Evolutionary conservation across 257 asterid genomes (phyloP), one percentile per base, ranked within the genome.

Genomic region (Gentiana straminea): DNA sequence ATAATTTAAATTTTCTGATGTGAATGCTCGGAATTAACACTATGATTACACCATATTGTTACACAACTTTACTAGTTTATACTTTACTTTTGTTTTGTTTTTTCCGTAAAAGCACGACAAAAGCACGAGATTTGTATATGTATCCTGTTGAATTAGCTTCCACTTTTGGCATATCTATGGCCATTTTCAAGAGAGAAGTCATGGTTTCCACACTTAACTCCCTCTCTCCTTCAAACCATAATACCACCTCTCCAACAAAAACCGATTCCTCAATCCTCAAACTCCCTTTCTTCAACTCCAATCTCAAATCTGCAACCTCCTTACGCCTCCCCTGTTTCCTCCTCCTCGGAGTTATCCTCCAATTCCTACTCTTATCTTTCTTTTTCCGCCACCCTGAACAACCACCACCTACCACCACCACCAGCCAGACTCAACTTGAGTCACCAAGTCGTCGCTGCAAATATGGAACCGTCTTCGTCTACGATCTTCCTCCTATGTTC

Each of bases 401-500:
- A 24, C 24, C 24, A 24, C 3, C 4, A 59, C 13, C 36, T 6
- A 6, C 24, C 52, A 1, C 48, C 48, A 4, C 11, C 54, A 4
- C 48, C 39, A 3, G 35, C 13, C 49, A 55, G 36, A 55, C 38
- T 3, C 60, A 55, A 49, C 24, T 4, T 6, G 11, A 45, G 35
- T 33, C 33, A 37, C 52, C 35, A 24, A 3, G 12, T 33, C 39
- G 5, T 1, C 1, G 4, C 5, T 64, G 69, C 39, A 38, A 66
- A 7, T 60, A 49, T 60, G 86, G 91, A 2, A 66, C 47, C 11
- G 64, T 79, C 13, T 77, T 55, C 66, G 76, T 82, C 13, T 78
- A 81, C 74, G 69, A 81, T 49, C 73, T 81, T 51, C 82, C 84
- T 4, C 51, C 82, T 1, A 39, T 67, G 35, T 68, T 81, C 54